phyloP scores from a whole-genome alignment of 441 rosid genomes.

The Jatropha multifida region DNA sequence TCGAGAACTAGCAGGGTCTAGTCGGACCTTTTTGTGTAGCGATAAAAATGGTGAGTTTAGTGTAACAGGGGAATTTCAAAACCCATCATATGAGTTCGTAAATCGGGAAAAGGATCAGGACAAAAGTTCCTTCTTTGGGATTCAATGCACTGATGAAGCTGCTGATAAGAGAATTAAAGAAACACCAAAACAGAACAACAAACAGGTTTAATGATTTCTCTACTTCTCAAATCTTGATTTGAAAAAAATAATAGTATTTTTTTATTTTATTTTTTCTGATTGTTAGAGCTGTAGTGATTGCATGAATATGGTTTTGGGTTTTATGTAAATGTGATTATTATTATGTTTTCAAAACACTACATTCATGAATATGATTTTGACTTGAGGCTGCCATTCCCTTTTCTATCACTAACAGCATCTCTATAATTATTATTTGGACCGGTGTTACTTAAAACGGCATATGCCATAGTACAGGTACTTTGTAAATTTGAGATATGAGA shows the following conservation, averaged over 20 bases:
- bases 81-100: background rate
- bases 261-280: background rate
- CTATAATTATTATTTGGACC: too few relatives aligned
- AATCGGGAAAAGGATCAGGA: too few relatives aligned
- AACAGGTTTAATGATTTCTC: conserved; percentile 20
- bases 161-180: conserved; percentile 10
- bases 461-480: too few relatives aligned
- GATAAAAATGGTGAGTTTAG: background rate
- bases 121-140: background rate
- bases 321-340: background rate
- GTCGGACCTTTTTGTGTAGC: background rate
- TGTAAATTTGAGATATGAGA: too few relatives aligned
- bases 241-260: too few relatives aligned
- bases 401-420: too few relatives aligned
- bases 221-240: background rate
- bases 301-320: background rate
- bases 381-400: too few relatives aligned
- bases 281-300: background rate
- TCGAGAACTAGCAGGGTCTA: conserved; percentile 3
- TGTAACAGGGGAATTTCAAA: background rate
- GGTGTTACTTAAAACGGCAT: too few relatives aligned
- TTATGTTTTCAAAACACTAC: background rate
- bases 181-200: background rate
- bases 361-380: background rate
- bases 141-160: conserved; percentile 12